A percentile compares a stretch with the other conserved stretches of the same genome.
These are phyloP conservation scores for Paecilomyces sp. DNA, from an alignment of 2,329 filamentous ascomycete genomes.

Conservation along the genomic window DNA sequence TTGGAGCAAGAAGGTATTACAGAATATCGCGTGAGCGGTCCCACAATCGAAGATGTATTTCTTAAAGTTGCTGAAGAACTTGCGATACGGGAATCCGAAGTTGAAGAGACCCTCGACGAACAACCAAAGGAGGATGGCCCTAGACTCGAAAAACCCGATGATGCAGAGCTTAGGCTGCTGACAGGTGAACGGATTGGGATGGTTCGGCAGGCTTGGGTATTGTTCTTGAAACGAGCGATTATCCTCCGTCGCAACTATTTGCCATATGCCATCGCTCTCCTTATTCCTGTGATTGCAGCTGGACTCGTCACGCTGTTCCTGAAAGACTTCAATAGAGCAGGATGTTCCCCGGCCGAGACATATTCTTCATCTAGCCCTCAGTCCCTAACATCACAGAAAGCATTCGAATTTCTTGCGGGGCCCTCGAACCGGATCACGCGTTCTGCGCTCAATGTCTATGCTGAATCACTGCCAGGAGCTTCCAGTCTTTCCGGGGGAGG, in stretches of 20 bases:
- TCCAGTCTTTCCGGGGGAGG: conserved; percentile 14
- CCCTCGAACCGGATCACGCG: conserved; percentile 23
- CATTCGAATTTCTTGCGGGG: conserved; percentile 30
- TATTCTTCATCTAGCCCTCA: conserved; percentile 15
- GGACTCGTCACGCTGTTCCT: conserved; percentile 74
- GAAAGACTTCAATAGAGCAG: conserved; percentile 44
- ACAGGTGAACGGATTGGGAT: conserved; percentile 66
- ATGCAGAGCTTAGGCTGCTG: conserved; percentile 41
- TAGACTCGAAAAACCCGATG: conserved; percentile 3
- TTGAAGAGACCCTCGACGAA: conserved; percentile 7
- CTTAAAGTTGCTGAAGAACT: conserved; percentile 78
- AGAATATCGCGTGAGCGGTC: conserved; percentile 80
- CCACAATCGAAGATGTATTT: conserved; percentile 90
- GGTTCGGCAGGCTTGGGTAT: conserved; percentile 60
- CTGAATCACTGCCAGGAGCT: conserved; percentile 15
- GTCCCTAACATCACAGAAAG: conserved; percentile 20
- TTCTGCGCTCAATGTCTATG: conserved; percentile 13
- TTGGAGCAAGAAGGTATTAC: conserved; percentile 61
- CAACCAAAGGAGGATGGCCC: conserved; percentile 7
- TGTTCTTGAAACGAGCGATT: conserved; percentile 70
- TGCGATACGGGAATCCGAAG: conserved; percentile 20
- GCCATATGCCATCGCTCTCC: conserved; percentile 65
- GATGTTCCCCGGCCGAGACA: conserved; percentile 42
- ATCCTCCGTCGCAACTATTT: conserved; percentile 73
- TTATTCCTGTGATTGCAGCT: conserved; percentile 73